These are phyloP conservation scores for Diaporthe australafricana DNA, from an alignment of 2,329 filamentous ascomycete genomes.

Conservation along the genomic window DNA sequence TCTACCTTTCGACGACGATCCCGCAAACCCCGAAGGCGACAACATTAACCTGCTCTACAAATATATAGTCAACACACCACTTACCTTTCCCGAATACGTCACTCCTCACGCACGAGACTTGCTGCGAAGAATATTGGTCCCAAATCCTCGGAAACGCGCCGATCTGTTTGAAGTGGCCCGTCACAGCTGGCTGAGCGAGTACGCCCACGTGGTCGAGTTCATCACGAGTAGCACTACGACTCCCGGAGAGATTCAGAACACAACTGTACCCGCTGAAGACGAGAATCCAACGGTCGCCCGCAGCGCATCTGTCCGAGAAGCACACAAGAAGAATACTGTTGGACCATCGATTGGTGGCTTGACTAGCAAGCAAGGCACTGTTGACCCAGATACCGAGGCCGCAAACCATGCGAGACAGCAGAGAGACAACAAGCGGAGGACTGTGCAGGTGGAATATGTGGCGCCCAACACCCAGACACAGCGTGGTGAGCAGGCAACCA, in stretches of 20 bases:
- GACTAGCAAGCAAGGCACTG: slow-evolving; percentile 78
- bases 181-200: slow-evolving; percentile 98
- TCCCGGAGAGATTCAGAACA: slow-evolving; percentile 84
- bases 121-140: slow-evolving; percentile 91
- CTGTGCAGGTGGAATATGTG: slow-evolving; percentile 98
- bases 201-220: slow-evolving; percentile 94
- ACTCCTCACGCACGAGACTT: slow-evolving; percentile 96
- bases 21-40: slow-evolving; percentile 96
- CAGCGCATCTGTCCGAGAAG: slow-evolving; percentile 92
- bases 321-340: slow-evolving; percentile 73
- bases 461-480: slow-evolving; percentile 88
- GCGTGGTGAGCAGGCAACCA: slow-evolving; percentile 65
- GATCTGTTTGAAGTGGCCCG: slow-evolving; percentile 97
- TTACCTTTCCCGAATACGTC: slow-evolving; percentile 99
- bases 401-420: slow-evolving; percentile 68
- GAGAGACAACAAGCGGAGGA: slow-evolving; percentile 91
- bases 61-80: slow-evolving; percentile 96
- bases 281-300: slow-evolving; percentile 77
- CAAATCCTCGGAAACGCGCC: slow-evolving; percentile 92
- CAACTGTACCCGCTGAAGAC: slow-evolving; percentile 72
- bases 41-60: slow-evolving; percentile 99
- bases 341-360: slow-evolving; percentile 69
- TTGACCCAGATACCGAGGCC: slow-evolving; percentile 73
- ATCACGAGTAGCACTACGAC: slow-evolving; percentile 96
- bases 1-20: slow-evolving; percentile 96